Conservation (phyloP, 2,329 filamentous ascomycete genomes). For the Sporothrix protearum region DNA sequence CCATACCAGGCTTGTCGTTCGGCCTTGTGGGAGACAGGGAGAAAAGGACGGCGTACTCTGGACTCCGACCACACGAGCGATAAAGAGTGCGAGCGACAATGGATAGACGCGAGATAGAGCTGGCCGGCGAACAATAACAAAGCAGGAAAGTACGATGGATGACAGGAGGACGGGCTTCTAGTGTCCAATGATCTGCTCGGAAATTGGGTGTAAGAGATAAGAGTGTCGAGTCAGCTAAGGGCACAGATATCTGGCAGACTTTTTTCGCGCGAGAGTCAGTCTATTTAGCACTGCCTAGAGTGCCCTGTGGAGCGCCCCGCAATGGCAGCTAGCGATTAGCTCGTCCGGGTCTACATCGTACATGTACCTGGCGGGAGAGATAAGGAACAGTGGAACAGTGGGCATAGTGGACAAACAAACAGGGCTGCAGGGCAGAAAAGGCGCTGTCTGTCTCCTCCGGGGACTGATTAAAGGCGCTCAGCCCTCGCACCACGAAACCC, state of each 20-base stretch:
- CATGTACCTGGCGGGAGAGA: not conserved
- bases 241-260: not conserved
- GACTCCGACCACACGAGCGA: not conserved
- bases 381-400: not conserved
- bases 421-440: not conserved
- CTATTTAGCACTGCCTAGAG: not conserved
- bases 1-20: too few relatives aligned
- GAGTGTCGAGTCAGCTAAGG: not conserved
- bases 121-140: not conserved
- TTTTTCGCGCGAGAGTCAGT: too few relatives aligned
- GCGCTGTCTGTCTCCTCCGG: not conserved
- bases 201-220: not conserved
- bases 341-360: not conserved
- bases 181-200: not conserved
- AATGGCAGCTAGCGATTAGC: not conserved
- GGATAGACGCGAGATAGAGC: not conserved
- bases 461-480: too few relatives aligned
- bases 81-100: not conserved
- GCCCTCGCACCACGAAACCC: not conserved
- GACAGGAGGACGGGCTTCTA: not conserved
- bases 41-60: too few relatives aligned
- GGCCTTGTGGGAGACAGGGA: not conserved
- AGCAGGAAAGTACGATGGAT: not conserved
- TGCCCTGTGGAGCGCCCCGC: constrained; percentile 1
- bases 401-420: not conserved